Conservation (phyloP, 306 rosid genomes). For the Fragaria nilgerrensis region DNA sequence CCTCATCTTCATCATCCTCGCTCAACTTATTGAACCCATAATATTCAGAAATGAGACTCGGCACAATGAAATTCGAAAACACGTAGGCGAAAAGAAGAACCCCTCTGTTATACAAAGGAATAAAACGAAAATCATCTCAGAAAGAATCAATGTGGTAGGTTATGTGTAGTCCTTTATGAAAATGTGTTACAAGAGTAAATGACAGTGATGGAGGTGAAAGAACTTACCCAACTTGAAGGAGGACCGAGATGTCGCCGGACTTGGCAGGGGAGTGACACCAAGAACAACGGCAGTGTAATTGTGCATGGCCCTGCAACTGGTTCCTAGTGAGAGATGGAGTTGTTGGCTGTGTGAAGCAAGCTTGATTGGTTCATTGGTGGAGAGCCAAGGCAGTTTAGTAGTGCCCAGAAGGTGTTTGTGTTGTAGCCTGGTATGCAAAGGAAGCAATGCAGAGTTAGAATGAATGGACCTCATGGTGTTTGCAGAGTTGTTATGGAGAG, state of each 20-base stretch:
- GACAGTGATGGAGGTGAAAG: background rate
- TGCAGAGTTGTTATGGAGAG: background rate
- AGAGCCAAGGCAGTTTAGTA: conserved; percentile 21
- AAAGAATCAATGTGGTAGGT: background rate
- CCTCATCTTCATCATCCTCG: conserved; percentile 33
- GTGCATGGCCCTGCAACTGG: conserved; percentile 40
- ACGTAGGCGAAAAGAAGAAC: conserved; percentile 39
- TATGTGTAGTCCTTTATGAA: background rate
- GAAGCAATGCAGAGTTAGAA: conserved; percentile 25
- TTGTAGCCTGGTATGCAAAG: conserved; percentile 24
- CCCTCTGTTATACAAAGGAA: conserved; percentile 37
- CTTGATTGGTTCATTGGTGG: conserved; percentile 6
- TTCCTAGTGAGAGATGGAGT: conserved; percentile 9
- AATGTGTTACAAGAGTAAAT: background rate
- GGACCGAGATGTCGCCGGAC: conserved; percentile 37
- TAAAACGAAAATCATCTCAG: background rate
- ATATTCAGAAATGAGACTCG: conserved; percentile 39
- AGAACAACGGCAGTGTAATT: conserved; percentile 22
- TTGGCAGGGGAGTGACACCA: conserved; percentile 28
- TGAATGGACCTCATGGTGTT: conserved; percentile 15
- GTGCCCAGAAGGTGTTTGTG: conserved; percentile 21
- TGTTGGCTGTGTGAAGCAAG: conserved; percentile 21
- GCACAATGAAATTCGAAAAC: conserved; percentile 50
- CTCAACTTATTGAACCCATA: conserved; percentile 28
- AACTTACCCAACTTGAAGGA: conserved; percentile 43